Evolutionary conservation across 208 protist species (phyloP).

Genomic region (Wallacemonas sp.): DNA sequence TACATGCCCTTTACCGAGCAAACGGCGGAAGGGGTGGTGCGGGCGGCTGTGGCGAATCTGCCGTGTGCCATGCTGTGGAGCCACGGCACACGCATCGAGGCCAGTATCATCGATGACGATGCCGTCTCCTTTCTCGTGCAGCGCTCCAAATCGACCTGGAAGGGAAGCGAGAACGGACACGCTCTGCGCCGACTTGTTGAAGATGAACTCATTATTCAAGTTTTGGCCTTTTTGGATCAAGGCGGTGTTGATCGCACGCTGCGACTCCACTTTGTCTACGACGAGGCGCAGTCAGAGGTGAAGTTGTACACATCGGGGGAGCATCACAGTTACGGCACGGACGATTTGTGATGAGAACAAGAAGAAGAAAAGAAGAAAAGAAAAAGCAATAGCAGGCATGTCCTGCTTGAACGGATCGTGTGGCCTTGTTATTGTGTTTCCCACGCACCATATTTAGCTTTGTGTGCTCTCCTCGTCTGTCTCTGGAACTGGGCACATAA

Average conservation of each 20-base stretch:
- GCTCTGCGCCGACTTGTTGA: conserved; percentile 55
- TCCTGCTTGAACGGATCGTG: no score
- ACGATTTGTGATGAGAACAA: conserved; percentile 2
- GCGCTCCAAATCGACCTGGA: conserved; percentile 41
- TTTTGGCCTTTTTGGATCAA: conserved; percentile 43
- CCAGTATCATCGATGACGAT: conserved; percentile 54
- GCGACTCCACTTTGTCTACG: conserved; percentile 28
- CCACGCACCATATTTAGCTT: no score
- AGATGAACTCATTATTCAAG: conserved; percentile 55
- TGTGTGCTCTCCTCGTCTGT: no score
- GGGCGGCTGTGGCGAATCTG: conserved; percentile 39
- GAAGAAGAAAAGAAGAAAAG: conserved; percentile 15
- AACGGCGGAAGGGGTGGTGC: conserved; percentile 58
- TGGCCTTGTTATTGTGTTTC: no score
- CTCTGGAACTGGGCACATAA: no score
- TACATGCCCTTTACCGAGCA: conserved; percentile 50
- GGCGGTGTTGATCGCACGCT: conserved; percentile 27
- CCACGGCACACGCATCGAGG: conserved; percentile 17
- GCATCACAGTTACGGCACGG: neutral
- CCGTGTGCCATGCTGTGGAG: conserved; percentile 32
- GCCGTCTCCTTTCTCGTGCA: conserved; percentile 63
- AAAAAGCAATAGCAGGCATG: neutral
- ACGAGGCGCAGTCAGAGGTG: conserved; percentile 22
- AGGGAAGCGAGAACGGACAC: conserved; percentile 69
- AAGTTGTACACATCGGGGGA: conserved; percentile 20